Base-by-base conservation (phyloP, 768 basidiomycete species). In the Termitomyces heimii region DNA sequence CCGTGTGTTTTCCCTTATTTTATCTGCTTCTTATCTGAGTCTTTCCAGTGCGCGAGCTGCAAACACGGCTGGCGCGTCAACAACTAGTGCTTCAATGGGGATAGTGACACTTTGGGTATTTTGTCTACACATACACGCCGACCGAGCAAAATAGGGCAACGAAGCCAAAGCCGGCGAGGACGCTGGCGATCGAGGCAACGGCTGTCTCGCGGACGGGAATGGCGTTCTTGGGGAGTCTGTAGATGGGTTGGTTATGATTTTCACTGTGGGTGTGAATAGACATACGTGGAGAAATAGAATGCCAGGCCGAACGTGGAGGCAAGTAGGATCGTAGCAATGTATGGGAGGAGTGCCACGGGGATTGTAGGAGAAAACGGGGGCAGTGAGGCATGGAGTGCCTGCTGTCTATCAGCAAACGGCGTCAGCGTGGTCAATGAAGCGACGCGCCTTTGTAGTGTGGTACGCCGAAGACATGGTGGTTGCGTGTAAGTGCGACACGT, bases 221-320 rank as follows among this genome's bases (percentile, higher is more conserved):
- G 9, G 78, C 79, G 65, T 80, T 77, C 77, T 88, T 92, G 61
- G 90, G 87, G 35, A 96, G 82, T 52, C 94, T 95, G 73, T 61
- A 56, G 44, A 22, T 6, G 46, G 14, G 13, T 47, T 55, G 54
- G 28, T 46, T 8, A 54, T 44, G 32, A 56, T 24, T 42, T 4
- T 54, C 52, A 40, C 9, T 29, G 31, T 35, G 4, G 13, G n/a
- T 37, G 46, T 55, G 44, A 37, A 39, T 47, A 55, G 20, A 79
- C 85, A 59, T 67, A 90, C 86, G 85, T 96, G 59, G 94, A 87
- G 71, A 92, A 92, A 75, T 94, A 93, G 77, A 96, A 96, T 0
- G 88, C 82, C 42, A 95, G 83, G n/a, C 67, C 82, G 67, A 97
- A 95, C 1, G 93, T 93, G 18, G 82, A 73, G 1, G 82, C 66